Evolutionary conservation across 306 rosid species (phyloP).

Genomic region (Malus domestica): DNA sequence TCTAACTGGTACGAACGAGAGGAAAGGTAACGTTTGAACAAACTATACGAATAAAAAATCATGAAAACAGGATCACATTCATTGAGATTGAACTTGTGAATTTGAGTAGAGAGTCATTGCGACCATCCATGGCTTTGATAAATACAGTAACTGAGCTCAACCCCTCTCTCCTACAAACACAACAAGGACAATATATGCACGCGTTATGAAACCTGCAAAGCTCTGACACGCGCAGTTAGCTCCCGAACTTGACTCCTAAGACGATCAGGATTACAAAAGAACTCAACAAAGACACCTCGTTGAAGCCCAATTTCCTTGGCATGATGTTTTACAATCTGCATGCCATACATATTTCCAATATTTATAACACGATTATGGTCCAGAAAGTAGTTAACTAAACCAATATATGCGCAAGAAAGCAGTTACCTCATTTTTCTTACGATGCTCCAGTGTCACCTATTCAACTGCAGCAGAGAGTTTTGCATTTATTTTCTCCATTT

Average conservation of each 20-base stretch:
- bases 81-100: neutral
- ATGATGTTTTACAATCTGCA: neutral
- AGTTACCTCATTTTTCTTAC: constrained; percentile 81
- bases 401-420: neutral
- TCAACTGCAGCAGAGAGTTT: constrained; percentile 89
- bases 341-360: neutral
- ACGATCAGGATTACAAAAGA: constrained; percentile 86
- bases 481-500: constrained; percentile 76
- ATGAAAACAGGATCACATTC: neutral
- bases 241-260: constrained; percentile 81
- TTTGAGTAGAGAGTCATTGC: neutral
- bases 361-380: no score
- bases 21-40: neutral
- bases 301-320: constrained; percentile 64
- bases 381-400: neutral
- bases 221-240: constrained; percentile 20
- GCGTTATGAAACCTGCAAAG: no score
- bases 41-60: neutral
- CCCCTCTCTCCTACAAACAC: neutral
- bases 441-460: constrained; percentile 93
- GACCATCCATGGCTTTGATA: no score
- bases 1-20: neutral
- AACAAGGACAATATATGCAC: no score
- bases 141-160: neutral
- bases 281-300: constrained; percentile 81